Evolutionary conservation across 208 protist genomes (phyloP), one percentile per base, ranked within the genome.

Genomic region (Acanthamoeba polyphaga): DNA sequence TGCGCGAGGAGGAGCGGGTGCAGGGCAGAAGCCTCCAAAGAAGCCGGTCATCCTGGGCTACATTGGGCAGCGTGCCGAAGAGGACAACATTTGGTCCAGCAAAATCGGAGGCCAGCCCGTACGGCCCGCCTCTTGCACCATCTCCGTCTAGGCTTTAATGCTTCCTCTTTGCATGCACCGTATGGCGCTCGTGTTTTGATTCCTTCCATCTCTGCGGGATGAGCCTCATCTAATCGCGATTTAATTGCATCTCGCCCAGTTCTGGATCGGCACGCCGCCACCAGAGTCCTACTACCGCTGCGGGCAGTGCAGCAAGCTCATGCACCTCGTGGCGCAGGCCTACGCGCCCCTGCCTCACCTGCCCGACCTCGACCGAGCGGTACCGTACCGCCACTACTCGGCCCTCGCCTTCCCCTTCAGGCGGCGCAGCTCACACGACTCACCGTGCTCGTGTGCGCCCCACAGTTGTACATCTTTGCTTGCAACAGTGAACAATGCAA

Each of bases 61-160:
- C 70, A 80, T 80, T 80, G 70, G 70, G 34, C 34, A 49, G 17
- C 70, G 70, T 7, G 70, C 70, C 15, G 70, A 80, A 51, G 70
- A 80, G 70, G 70, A 80, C 70, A 80, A 80, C 70, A 80, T 80
- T 7, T 80, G 70, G 70, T 51, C 70, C 29, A 80, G 70, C 70
- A 80, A 80, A 49, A 80, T 80, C 32, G 70, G 70, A 80, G 70
- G 70, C 29, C 70, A 80, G 70, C 70, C 70, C 29, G 70, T 80
- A 32, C 70, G 15, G 8, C 38, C n/a, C n/a, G 6, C 34, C 70
- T 58, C 53, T 17, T 22, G 12, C 53, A 15, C 53, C 3, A 58
- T 58, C 53, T 58, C 53, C 51, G 51, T n/a, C n/a, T n/a, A n/a
- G 51, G 51, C 51, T 4, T 55, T 4, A 55, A 12, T n/a, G n/a